phyloP scores from a whole-genome alignment of 75 land plant species.

The Selaginella tamariscina region DNA sequence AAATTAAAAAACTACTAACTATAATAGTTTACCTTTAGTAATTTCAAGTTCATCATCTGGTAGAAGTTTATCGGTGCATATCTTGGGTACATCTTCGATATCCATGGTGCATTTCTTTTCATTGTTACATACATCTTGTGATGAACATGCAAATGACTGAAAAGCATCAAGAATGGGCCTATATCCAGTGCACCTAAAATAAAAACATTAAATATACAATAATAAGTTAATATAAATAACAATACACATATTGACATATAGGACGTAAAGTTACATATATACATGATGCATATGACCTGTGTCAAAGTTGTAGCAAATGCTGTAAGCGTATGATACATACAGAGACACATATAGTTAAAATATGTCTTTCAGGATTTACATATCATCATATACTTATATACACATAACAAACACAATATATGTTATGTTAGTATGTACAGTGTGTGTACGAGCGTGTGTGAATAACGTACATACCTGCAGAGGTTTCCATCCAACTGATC shows the following conservation, averaged over 20 bases:
- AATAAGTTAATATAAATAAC: neutral
- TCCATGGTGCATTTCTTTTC: neutral
- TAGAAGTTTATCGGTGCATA: neutral
- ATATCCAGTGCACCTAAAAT: conserved; percentile 30
- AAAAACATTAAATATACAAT: neutral
- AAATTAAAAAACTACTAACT: no score
- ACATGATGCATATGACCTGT: no score
- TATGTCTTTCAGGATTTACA: no score
- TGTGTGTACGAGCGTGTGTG: no score
- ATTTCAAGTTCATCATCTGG: neutral
- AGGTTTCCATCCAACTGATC: conserved; percentile 29
- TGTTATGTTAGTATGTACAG: no score
- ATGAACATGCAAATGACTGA: conserved; percentile 20
- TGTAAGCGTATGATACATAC: no score
- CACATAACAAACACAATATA: no score
- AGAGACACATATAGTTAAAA: no score
- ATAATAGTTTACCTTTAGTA: conserved; percentile 14
- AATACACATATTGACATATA: no score
- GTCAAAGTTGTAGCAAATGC: no score
- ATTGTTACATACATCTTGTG: neutral
- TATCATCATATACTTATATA: no score
- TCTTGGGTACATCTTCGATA: conserved; percentile 22
- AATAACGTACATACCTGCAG: conserved; percentile 28
- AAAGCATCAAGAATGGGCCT: conserved; percentile 30
- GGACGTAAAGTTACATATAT: no score